Evolutionary conservation across 23 red algal species (phyloP).

Genomic region (Gracilariopsis chorda): DNA sequence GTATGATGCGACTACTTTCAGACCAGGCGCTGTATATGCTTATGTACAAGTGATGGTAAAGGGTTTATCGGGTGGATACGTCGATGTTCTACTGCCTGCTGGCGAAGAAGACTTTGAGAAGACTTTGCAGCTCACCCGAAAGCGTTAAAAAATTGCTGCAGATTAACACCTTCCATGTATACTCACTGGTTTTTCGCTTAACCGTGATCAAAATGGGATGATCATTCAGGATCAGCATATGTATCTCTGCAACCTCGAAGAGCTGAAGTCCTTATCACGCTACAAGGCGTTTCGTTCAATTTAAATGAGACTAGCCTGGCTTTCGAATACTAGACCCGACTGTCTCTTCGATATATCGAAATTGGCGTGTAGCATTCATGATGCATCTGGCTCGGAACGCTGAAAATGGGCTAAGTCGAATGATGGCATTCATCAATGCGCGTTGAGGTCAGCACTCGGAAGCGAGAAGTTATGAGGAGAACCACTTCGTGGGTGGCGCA

Average conservation of each 20-base stretch:
- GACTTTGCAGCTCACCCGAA: background rate
- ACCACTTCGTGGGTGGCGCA: no score
- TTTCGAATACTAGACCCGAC: slow-evolving; percentile 31
- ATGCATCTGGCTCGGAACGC: no score
- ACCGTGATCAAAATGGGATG: background rate
- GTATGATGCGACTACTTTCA: background rate
- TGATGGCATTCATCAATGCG: no score
- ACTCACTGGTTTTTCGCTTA: slow-evolving; percentile 29
- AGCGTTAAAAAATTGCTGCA: slow-evolving; percentile 25
- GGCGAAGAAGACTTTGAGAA: background rate
- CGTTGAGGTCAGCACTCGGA: no score
- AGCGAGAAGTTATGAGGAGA: no score
- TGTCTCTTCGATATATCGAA: slow-evolving; percentile 45
- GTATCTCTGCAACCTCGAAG: slow-evolving; percentile 41
- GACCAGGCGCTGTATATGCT: background rate
- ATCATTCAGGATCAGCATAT: slow-evolving; percentile 14
- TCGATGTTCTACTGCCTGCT: slow-evolving; percentile 35
- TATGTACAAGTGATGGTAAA: background rate
- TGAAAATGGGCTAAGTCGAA: no score
- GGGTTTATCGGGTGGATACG: slow-evolving; percentile 6
- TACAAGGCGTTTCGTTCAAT: slow-evolving; percentile 16
- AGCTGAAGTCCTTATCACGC: background rate
- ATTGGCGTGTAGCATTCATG: no score
- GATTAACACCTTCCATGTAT: slow-evolving; percentile 5
- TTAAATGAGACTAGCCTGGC: slow-evolving; percentile 52